A percentile compares a stretch with the other conserved stretches of the same genome.
phyloP scores from a whole-genome alignment of 2,329 filamentous ascomycete genomes.

The Alternaria triticimaculans region DNA sequence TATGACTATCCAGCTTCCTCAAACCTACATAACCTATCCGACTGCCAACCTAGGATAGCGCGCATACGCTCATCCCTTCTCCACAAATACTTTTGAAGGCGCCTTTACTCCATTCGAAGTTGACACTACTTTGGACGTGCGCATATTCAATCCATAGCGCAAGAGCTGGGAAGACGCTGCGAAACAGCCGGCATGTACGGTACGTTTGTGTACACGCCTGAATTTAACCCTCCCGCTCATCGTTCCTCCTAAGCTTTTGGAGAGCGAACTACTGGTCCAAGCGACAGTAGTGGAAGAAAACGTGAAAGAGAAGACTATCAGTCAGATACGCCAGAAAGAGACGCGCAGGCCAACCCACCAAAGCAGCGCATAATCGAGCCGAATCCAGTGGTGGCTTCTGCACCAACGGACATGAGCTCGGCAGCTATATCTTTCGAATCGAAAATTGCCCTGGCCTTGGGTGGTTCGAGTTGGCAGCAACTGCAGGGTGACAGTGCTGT shows the following conservation, averaged over 20 bases:
- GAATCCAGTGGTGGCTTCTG: background rate
- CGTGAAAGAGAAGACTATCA: background rate
- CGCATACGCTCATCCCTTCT: background rate
- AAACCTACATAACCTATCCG: background rate
- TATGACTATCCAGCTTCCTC: background rate
- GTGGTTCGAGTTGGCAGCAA: slow-evolving; percentile 20
- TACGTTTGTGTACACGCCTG: background rate
- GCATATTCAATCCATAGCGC: background rate
- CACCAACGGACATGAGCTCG: slow-evolving; percentile 1
- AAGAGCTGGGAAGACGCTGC: background rate
- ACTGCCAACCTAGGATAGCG: no score
- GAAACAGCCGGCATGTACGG: background rate
- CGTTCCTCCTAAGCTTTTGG: background rate
- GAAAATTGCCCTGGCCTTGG: slow-evolving; percentile 19
- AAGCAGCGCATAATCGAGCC: background rate
- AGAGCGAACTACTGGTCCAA: background rate
- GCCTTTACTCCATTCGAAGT: background rate
- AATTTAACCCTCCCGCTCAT: background rate
- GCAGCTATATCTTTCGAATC: slow-evolving; percentile 18
- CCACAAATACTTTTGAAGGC: background rate
- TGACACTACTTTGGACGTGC: background rate
- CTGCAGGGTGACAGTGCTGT: slow-evolving; percentile 6
- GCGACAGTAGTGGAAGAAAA: background rate
- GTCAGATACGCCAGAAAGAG: background rate
- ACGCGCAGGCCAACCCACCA: background rate